Evolutionary conservation across 2,329 filamentous ascomycete genomes (phyloP).

Genomic region (Fusarium veterinarium): DNA sequence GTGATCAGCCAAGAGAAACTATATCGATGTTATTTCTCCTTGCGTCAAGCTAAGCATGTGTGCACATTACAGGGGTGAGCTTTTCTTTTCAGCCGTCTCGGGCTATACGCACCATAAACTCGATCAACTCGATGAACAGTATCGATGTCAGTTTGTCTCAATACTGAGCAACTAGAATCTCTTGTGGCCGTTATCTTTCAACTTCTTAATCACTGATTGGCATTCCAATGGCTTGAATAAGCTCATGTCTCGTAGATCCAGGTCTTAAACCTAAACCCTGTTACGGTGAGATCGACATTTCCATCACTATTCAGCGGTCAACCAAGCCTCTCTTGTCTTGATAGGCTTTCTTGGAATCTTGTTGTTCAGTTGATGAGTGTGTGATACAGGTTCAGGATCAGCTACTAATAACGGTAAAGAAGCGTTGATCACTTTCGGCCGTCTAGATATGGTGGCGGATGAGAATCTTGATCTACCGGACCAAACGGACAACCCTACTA

Average conservation of each 20-base stretch:
- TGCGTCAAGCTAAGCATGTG: background rate
- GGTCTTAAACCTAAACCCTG: background rate
- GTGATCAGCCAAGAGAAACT: background rate
- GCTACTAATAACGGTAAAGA: background rate
- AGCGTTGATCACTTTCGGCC: background rate
- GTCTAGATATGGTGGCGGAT: too few relatives aligned
- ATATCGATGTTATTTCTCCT: background rate
- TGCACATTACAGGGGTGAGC: background rate
- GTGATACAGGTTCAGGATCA: background rate
- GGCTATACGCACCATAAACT: background rate
- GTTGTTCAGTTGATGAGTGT: background rate
- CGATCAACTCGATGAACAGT: background rate
- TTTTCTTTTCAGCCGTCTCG: too few relatives aligned
- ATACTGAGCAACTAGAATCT: rapidly evolving
- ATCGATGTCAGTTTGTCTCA: background rate
- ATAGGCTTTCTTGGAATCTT: background rate
- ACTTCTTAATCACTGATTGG: background rate
- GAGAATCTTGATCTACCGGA: background rate
- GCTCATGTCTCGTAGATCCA: background rate
- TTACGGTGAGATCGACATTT: background rate
- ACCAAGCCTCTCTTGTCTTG: background rate
- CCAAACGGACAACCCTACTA: background rate
- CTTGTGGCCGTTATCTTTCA: background rate
- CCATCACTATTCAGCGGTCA: background rate
- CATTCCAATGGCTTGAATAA: background rate